Evolutionary conservation across 2,329 filamentous ascomycete species (phyloP).

Genomic region (Apiospora saccharicola): DNA sequence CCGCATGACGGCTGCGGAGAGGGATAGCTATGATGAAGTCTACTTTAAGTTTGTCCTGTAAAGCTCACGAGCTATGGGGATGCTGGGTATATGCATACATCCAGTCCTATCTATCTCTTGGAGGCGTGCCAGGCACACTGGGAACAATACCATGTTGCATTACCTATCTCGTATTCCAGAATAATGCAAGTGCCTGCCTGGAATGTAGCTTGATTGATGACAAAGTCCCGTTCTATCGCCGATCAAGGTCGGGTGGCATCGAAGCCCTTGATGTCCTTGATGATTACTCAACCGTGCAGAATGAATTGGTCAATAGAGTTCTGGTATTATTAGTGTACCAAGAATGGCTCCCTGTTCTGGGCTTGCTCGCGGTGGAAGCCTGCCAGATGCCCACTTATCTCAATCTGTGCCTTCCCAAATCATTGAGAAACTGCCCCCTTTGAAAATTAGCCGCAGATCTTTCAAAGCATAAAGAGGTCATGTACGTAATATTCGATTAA

Average conservation of each 20-base stretch:
- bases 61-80: background rate
- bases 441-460: background rate
- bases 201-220: too few relatives aligned
- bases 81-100: background rate
- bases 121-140: too few relatives aligned
- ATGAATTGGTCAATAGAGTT: background rate
- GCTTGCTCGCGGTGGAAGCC: background rate
- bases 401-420: background rate
- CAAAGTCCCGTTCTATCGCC: too few relatives aligned
- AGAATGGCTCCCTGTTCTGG: background rate
- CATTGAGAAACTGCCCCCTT: background rate
- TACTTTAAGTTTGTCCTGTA: conserved; percentile 38
- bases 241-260: too few relatives aligned
- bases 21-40: conserved; percentile 35
- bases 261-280: background rate
- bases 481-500: background rate
- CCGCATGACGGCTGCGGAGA: conserved; percentile 34
- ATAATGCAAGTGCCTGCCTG: too few relatives aligned
- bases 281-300: conserved; percentile 1
- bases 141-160: too few relatives aligned
- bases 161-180: too few relatives aligned
- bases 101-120: too few relatives aligned
- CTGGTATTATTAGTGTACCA: background rate
- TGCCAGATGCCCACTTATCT: conserved; percentile 2
- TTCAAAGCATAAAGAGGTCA: background rate